phyloP scores from a whole-genome alignment of 768 basidiomycete genomes.

The Suillus americanus region DNA sequence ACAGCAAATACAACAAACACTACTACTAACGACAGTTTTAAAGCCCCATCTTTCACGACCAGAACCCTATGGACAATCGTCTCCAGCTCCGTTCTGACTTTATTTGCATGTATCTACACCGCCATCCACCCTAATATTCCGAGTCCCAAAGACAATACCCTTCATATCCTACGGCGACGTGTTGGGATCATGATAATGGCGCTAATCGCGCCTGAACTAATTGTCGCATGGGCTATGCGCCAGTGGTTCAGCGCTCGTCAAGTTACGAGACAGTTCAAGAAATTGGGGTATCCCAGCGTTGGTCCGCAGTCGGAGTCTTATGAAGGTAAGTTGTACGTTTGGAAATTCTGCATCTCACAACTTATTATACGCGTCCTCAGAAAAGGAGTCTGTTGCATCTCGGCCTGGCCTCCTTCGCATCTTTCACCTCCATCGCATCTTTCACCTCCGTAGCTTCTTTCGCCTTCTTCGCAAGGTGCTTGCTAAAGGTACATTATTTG shows the following conservation, averaged over 20 bases:
- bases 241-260: constrained; percentile 16
- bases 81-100: constrained; percentile 20
- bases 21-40: too few species aligned
- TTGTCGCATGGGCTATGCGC: constrained; percentile 19
- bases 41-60: neutral
- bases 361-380: too few species aligned
- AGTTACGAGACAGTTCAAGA: neutral
- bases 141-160: neutral
- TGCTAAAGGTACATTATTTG: too few species aligned
- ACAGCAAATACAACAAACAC: too few species aligned
- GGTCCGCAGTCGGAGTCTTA: too few species aligned
- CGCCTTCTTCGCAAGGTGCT: too few species aligned
- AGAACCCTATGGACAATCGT: constrained; percentile 17
- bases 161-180: neutral
- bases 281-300: neutral
- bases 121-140: constrained; percentile 29
- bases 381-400: too few species aligned
- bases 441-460: too few species aligned
- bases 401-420: too few species aligned
- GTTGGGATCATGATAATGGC: constrained; percentile 15
- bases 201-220: constrained; percentile 26
- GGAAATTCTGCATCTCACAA: too few species aligned
- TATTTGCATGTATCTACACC: constrained; percentile 27
- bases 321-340: too few species aligned
- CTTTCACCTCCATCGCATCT: too few species aligned